phyloP scores from a whole-genome alignment of 495 filamentous ascomycete genomes.

The Pseudotulostoma volvatum region DNA sequence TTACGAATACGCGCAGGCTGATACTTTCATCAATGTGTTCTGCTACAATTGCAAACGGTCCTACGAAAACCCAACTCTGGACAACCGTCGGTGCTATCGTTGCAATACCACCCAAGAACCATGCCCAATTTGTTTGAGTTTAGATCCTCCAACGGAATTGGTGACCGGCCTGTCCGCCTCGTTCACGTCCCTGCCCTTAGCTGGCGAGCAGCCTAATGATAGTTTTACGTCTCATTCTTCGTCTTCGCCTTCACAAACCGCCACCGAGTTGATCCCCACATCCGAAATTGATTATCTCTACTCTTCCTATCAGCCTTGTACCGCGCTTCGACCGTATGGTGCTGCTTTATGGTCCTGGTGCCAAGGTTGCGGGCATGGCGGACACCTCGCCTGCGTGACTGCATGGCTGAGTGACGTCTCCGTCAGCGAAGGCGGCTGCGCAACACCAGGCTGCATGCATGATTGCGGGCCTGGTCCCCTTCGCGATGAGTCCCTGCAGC shows the following conservation, averaged over 20 bases:
- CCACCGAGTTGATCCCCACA: conserved; percentile 17
- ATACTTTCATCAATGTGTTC: conserved; percentile 29
- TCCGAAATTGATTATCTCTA: conserved; percentile 11
- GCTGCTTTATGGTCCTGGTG: conserved; percentile 49
- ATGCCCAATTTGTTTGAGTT: conserved; percentile 30
- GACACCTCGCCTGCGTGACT: conserved; percentile 50
- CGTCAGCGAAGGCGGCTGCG: conserved; percentile 53
- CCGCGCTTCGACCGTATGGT: conserved; percentile 15
- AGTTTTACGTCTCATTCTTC: conserved; percentile 10
- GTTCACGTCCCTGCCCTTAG: conserved; percentile 23
- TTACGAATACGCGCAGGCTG: conserved; percentile 38
- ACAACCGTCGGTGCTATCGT: conserved; percentile 28
- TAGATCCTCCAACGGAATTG: conserved; percentile 35
- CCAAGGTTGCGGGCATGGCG: conserved; percentile 58
- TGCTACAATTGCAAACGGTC: conserved; percentile 31
- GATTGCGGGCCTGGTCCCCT: conserved; percentile 51
- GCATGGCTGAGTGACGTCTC: conserved; percentile 44
- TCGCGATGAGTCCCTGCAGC: conserved; percentile 27
- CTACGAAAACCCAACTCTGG: conserved; percentile 26
- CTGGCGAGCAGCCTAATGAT: conserved; percentile 2
- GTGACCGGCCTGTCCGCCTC: conserved; percentile 16
- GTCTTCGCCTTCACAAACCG: conserved; percentile 15
- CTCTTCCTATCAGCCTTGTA: conserved; percentile 5
- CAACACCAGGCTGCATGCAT: conserved; percentile 55
- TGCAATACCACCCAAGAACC: conserved; percentile 28